Conservation (phyloP, 2,329 filamentous ascomycete genomes). For the Periconia sp. region DNA sequence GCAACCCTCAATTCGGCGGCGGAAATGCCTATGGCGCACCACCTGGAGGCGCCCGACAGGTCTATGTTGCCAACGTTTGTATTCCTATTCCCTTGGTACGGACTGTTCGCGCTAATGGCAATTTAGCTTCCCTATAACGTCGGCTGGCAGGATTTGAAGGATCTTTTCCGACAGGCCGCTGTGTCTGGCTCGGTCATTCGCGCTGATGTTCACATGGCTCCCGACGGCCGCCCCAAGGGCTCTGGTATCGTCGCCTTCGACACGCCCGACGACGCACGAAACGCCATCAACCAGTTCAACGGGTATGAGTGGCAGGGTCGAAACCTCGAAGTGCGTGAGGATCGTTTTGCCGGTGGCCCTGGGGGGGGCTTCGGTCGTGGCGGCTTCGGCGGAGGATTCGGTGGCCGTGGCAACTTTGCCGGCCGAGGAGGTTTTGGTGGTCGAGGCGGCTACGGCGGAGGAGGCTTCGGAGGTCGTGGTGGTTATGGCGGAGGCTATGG, state of each 20-base stretch:
- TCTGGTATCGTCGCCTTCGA: conserved; percentile 98
- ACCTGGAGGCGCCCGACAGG: conserved; percentile 77
- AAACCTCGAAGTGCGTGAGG: conserved; percentile 90
- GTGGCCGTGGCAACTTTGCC: conserved; percentile 63
- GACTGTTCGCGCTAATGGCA: conserved; percentile 20
- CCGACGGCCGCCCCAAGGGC: conserved; percentile 92
- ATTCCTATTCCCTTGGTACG: conserved; percentile 38
- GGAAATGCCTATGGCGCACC: conserved; percentile 56
- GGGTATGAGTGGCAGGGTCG: conserved; percentile 99
- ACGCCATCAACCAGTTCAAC: conserved; percentile 96
- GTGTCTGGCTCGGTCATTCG: conserved; percentile 71
- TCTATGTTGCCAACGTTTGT: conserved; percentile 98
- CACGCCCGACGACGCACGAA: conserved; percentile 90
- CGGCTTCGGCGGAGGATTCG: conserved; percentile 47
- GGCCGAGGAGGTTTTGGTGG: conserved; percentile 58
- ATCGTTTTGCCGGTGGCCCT: conserved; percentile 75
- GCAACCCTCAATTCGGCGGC: conserved; percentile 54
- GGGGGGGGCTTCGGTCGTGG: conserved; percentile 48
- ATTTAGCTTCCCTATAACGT: conserved; percentile 91
- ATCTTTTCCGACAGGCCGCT: conserved; percentile 90
- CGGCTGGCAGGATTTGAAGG: conserved; percentile 98
- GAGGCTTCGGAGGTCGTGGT: conserved; percentile 46
- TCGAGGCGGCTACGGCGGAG: conserved; percentile 52
- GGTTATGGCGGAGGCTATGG: conserved; percentile 33
- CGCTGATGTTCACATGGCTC: conserved; percentile 91